These are phyloP conservation scores for Cryphonectria naterciae DNA, from an alignment of 2,329 filamentous ascomycete species.

Conservation along the genomic window DNA sequence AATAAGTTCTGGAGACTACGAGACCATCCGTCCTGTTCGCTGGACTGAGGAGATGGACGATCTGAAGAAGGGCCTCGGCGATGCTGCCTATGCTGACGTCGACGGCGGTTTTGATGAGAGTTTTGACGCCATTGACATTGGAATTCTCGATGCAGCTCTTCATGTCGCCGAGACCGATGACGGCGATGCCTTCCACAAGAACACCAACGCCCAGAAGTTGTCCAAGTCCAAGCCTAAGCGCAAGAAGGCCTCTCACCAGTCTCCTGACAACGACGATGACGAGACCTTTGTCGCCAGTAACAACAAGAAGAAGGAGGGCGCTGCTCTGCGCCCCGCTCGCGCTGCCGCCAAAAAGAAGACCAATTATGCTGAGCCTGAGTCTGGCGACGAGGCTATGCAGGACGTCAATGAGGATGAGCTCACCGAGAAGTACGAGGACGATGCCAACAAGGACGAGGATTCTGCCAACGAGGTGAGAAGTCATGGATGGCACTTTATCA, in stretches of 20 bases:
- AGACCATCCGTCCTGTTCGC: constrained; percentile 36
- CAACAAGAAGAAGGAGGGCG: not conserved
- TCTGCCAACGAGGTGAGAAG: not conserved
- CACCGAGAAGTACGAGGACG: not conserved
- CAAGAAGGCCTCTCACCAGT: not conserved
- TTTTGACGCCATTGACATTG: not conserved
- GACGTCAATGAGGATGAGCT: not conserved
- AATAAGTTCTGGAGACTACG: constrained; percentile 30
- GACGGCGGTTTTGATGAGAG: not conserved
- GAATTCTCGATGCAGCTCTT: not conserved
- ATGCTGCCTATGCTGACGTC: constrained; percentile 22
- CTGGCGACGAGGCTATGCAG: not conserved
- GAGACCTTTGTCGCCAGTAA: not conserved
- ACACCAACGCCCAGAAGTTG: not conserved
- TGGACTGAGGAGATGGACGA: constrained; percentile 42
- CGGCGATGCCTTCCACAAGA: not conserved
- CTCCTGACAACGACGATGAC: not conserved
- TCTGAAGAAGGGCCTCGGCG: constrained; percentile 38
- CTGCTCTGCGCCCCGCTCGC: not conserved
- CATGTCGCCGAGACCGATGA: not conserved
- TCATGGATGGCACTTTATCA: not conserved
- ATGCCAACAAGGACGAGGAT: not conserved
- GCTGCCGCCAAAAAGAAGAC: constrained; percentile 3
- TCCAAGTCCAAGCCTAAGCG: not conserved
- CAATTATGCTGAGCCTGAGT: not conserved